Conservation (phyloP, 139 green algal genomes). For the Chlorella ohadii region DNA sequence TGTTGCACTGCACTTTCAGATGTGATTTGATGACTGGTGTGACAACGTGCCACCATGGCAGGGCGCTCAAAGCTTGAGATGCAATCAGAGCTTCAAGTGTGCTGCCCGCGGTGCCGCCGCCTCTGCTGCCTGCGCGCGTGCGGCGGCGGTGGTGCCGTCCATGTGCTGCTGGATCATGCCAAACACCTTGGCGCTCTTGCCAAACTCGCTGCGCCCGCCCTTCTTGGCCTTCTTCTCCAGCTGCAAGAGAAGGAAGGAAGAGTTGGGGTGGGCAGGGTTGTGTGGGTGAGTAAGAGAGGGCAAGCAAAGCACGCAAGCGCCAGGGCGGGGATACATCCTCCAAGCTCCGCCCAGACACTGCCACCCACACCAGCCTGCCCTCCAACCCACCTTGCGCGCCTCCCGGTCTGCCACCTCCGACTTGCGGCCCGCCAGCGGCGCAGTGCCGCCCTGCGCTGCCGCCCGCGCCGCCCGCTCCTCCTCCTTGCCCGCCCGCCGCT, state of each 20-base stretch:
- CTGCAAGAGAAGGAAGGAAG: not conserved
- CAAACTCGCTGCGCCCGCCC: constrained; percentile 53
- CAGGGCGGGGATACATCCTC: too few species aligned
- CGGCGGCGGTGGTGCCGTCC: constrained; percentile 26
- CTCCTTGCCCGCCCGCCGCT: constrained; percentile 41
- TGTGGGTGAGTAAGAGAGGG: not conserved
- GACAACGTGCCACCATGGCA: not conserved
- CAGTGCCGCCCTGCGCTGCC: constrained; percentile 42
- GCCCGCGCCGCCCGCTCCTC: constrained; percentile 36
- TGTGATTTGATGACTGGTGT: not conserved
- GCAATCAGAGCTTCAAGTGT: constrained; percentile 35
- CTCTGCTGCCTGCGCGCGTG: not conserved
- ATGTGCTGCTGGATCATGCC: constrained; percentile 65
- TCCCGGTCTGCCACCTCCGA: constrained; percentile 34
- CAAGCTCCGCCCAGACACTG: too few species aligned
- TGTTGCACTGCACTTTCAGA: not conserved
- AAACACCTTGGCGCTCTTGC: constrained; percentile 70
- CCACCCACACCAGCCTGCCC: too few species aligned
- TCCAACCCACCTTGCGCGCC: constrained; percentile 14
- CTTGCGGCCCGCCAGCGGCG: constrained; percentile 63
- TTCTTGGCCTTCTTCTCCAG: constrained; percentile 19
- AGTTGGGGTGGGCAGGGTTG: not conserved
- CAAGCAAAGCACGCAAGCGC: not conserved
- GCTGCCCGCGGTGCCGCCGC: not conserved
- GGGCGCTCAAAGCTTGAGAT: constrained; percentile 17